Evolutionary conservation across 257 asterid genomes (phyloP).

Genomic region (Eucommia ulmoides): DNA sequence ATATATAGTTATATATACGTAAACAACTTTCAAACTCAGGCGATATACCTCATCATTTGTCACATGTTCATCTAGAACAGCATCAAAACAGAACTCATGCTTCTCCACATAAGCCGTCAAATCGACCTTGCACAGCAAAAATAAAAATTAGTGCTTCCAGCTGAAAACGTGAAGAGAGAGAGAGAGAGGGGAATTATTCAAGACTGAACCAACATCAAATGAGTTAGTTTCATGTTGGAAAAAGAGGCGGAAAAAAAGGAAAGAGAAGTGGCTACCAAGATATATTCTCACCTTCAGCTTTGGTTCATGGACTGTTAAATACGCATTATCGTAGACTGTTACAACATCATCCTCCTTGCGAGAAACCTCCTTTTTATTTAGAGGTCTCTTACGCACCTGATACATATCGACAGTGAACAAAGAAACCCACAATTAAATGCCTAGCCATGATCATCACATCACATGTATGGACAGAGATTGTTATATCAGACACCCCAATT

Average conservation of each 20-base stretch:
- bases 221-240: background rate
- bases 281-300: constrained; percentile 59
- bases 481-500: no score
- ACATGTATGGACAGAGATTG: no score
- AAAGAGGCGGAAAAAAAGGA: background rate
- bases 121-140: constrained; percentile 57
- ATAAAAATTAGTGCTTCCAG: constrained; percentile 17
- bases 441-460: no score
- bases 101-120: constrained; percentile 96
- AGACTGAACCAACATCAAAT: constrained; percentile 2
- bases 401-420: no score
- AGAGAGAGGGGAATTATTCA: background rate
- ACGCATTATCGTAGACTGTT: constrained; percentile 58
- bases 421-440: no score
- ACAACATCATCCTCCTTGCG: constrained; percentile 93
- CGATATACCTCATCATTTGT: constrained; percentile 82
- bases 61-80: constrained; percentile 85
- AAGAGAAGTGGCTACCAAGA: background rate
- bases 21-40: background rate
- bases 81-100: constrained; percentile 96
- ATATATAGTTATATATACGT: no score
- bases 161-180: background rate
- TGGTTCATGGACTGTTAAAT: constrained; percentile 81
- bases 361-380: constrained; percentile 81
- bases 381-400: constrained; percentile 96